Percentiles rank a stretch among this genome's conserved stretches.
phyloP scores from a whole-genome alignment of 208 protist species.

The Trypanosoma avium region DNA sequence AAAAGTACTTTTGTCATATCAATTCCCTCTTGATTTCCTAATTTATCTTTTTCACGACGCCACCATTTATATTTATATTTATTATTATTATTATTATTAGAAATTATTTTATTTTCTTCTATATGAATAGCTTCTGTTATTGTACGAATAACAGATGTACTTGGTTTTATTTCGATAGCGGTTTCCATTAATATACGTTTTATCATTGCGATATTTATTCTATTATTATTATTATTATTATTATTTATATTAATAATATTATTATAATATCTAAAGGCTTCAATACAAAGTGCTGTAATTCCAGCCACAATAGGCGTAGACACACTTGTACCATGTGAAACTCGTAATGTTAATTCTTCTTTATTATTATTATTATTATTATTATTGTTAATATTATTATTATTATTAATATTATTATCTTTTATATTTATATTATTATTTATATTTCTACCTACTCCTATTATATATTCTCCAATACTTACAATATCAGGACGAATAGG shows the following conservation, averaged over 20 bases:
- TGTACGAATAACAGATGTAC: conserved; percentile 3
- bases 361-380: not conserved
- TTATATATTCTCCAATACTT: conserved; percentile 71
- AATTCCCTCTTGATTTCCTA: conserved; percentile 13
- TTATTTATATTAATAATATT: too few species aligned
- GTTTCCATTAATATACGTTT: conserved; percentile 36
- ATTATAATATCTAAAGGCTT: conserved; percentile 34
- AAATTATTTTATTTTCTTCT: not conserved
- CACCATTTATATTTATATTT: not conserved
- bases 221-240: not conserved
- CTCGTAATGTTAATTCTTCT: conserved; percentile 19
- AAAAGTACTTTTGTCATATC: conserved; percentile 35
- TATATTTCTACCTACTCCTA: not conserved
- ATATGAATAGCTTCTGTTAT: conserved; percentile 8
- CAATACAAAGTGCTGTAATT: conserved; percentile 83
- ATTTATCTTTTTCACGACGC: not conserved
- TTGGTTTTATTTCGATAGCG: conserved; percentile 19
- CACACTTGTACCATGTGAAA: conserved; percentile 93
- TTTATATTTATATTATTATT: not conserved
- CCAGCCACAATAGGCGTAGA: conserved; percentile 95
- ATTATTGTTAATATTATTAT: not conserved
- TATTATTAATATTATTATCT: not conserved
- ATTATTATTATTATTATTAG: too few species aligned
- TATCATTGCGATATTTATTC: conserved; percentile 26
- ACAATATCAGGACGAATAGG: conserved; percentile 97